phyloP scores from a whole-genome alignment of 192 early-diverging fungal species.

The Podila epigama region DNA sequence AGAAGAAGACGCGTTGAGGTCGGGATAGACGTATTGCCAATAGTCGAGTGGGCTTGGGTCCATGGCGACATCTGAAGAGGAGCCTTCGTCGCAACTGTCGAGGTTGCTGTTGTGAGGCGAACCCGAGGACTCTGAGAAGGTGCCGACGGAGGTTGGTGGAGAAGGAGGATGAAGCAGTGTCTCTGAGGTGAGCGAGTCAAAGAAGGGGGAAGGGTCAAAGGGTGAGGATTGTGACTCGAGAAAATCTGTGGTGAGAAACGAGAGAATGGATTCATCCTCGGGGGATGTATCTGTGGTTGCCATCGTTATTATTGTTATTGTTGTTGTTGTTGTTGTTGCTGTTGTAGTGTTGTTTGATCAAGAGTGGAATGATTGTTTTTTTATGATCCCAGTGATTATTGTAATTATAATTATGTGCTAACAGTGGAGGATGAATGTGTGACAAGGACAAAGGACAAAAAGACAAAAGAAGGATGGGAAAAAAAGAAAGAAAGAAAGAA shows the following conservation, averaged over 20 bases:
- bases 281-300: neutral
- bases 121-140: slow-evolving; percentile 43
- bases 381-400: too few relatives aligned
- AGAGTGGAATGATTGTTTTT: too few relatives aligned
- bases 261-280: slow-evolving; percentile 48
- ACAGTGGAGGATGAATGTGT: too few relatives aligned
- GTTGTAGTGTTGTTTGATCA: neutral
- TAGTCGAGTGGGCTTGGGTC: slow-evolving; percentile 38
- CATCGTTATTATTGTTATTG: neutral
- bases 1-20: slow-evolving; percentile 8
- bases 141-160: slow-evolving; percentile 39
- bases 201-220: slow-evolving; percentile 31
- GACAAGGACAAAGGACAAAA: too few relatives aligned
- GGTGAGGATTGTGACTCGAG: slow-evolving; percentile 37
- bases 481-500: neutral
- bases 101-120: slow-evolving; percentile 37
- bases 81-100: slow-evolving; percentile 43
- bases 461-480: neutral
- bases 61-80: slow-evolving; percentile 27
- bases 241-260: slow-evolving; percentile 47
- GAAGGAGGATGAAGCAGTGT: slow-evolving; percentile 42
- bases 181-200: slow-evolving; percentile 17
- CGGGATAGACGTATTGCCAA: slow-evolving; percentile 47
- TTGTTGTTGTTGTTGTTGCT: neutral
- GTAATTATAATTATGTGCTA: too few relatives aligned